These are phyloP conservation scores for Saccharomyces mikatae DNA, from an alignment of 805 yeast species.

Conservation along the genomic window DNA sequence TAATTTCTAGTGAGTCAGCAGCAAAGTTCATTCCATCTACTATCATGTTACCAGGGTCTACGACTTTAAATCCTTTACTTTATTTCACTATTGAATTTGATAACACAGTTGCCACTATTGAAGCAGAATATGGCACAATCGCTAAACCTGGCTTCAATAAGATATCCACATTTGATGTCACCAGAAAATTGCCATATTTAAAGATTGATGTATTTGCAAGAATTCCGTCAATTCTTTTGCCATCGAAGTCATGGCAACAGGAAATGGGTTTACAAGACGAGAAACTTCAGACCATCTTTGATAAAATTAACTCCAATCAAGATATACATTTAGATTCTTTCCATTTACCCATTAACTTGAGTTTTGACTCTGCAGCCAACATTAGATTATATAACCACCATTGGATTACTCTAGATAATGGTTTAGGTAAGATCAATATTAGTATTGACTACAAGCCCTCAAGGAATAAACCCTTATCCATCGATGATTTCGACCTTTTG, in stretches of 20 bases:
- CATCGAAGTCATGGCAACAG: slow-evolving; percentile 33
- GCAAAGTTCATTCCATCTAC: slow-evolving; percentile 42
- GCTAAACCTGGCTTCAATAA: slow-evolving; percentile 77
- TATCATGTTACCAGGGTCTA: slow-evolving; percentile 46
- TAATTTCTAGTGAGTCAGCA: slow-evolving; percentile 27
- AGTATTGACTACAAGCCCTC: slow-evolving; percentile 65
- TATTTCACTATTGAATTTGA: slow-evolving; percentile 90
- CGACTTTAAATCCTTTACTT: slow-evolving; percentile 56
- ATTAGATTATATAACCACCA: slow-evolving; percentile 63
- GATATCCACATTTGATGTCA: slow-evolving; percentile 85
- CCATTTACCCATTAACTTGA: slow-evolving; percentile 51
- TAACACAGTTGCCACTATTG: slow-evolving; percentile 82
- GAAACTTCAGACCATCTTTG: slow-evolving; percentile 21
- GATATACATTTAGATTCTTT: slow-evolving; percentile 74
- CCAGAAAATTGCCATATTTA: slow-evolving; percentile 50
- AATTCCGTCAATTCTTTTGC: slow-evolving; percentile 57
- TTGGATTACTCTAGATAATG: slow-evolving; percentile 36
- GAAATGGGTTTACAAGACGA: slow-evolving; percentile 21
- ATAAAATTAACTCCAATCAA: slow-evolving; percentile 38
- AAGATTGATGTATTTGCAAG: slow-evolving; percentile 73
- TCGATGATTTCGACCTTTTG: slow-evolving; percentile 85
- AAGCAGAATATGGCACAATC: slow-evolving; percentile 78
- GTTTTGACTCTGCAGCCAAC: slow-evolving; percentile 39
- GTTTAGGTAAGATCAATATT: slow-evolving; percentile 47
- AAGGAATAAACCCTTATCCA: slow-evolving; percentile 59